A percentile compares a stretch with the other conserved stretches of the same genome.
Evolutionary conservation across 345 rosid species (phyloP).

Genomic region (Ailanthus altissimus): DNA sequence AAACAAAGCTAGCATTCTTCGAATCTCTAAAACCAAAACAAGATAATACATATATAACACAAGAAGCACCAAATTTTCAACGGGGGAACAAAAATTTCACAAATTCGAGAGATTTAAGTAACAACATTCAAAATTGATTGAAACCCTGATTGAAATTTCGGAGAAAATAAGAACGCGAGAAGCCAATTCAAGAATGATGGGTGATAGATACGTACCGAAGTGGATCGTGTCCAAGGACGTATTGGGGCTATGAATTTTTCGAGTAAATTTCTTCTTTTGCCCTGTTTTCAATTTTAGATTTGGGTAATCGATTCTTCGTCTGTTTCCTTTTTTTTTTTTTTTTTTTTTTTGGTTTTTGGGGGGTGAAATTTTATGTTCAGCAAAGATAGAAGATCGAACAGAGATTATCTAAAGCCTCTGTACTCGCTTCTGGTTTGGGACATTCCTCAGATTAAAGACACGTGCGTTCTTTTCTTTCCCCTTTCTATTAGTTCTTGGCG

Average conservation of each 20-base stretch:
- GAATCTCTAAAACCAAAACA: neutral
- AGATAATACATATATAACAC: neutral
- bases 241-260: neutral
- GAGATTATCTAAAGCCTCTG: neutral
- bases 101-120: constrained; percentile 11
- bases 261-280: neutral
- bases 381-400: constrained; percentile 9
- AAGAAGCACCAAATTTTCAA: neutral
- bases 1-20: constrained; percentile 9
- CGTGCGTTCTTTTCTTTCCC: neutral
- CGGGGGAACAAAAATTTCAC: neutral
- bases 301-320: neutral
- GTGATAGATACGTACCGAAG: constrained; percentile 1
- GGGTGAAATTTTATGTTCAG: neutral
- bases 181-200: constrained; percentile 1
- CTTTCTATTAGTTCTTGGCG: neutral
- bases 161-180: constrained; percentile 15
- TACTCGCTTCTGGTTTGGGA: neutral
- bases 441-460: constrained; percentile 5
- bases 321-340: too few species aligned
- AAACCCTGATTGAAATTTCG: constrained; percentile 11
- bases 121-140: neutral
- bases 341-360: too few species aligned
- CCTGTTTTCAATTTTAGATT: neutral
- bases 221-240: neutral